Evolutionary conservation across 1,139 yeast genomes (phyloP), one percentile per base, ranked within the genome.

Genomic region (Yamadazyma trypodendri): DNA sequence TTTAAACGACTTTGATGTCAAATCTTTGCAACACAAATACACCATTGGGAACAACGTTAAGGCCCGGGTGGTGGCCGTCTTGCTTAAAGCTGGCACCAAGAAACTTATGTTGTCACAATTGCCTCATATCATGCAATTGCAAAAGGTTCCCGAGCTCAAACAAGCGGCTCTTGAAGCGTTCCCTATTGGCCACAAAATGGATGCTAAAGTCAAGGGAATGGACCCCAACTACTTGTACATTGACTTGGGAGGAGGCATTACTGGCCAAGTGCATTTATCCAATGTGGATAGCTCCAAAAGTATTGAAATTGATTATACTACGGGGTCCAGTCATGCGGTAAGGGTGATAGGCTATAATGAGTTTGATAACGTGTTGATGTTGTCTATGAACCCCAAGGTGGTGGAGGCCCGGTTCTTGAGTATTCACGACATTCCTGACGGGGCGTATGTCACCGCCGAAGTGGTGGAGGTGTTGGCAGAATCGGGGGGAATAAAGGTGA

Each of bases 111-210:
- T 89, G 32, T 84, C 96, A 2, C 56, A 76, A 22, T 66, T 81
- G 38, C 82, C 87, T 6, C 80, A 77, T 43, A 65, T 84, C 6
- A 46, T 77, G 38, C 46, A 58, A 11, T 53, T 65, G 22, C 48
- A 49, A 18, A 38, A 43, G 34, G n/a, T 42, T 6, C 37, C 36
- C 12, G 38, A 45, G 41, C 37, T 49, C 24, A 38, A 31, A 20
- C 35, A 42, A 31, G 37, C 48, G 9, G 77, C 81, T 9, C 60
- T 82, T 36, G 83, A 79, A 39, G 85, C 92, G 0, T 83, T 84
- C 62, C 89, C 95, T 13, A 58, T 83, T 32, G 97, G 98, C 9
- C 81, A 81, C 49, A 66, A 73, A 15, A 72, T 89, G 38, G 88
- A 83, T 5, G 78, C 75, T 20, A 75, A 72, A 23, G 75, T 90